phyloP scores from a whole-genome alignment of 2,329 filamentous ascomycete species.

The Neurospora crassa region DNA sequence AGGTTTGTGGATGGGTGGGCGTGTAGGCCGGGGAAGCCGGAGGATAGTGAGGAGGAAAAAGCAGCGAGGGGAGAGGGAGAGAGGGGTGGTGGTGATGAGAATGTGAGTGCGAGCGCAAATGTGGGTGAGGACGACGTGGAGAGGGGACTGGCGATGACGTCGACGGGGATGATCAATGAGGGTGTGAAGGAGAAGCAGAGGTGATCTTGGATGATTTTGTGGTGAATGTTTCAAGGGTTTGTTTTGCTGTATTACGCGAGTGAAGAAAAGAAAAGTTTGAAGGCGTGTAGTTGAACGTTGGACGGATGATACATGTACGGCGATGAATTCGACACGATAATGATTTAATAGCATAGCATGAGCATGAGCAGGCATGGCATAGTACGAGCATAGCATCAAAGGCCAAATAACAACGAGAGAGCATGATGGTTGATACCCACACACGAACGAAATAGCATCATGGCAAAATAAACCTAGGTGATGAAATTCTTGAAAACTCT shows the following conservation, averaged over 20 bases:
- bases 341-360: background rate
- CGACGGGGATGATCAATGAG: background rate
- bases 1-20: slow-evolving; percentile 35
- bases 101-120: too few relatives aligned
- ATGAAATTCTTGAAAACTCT: background rate
- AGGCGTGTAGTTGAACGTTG: background rate
- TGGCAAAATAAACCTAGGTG: background rate
- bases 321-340: background rate
- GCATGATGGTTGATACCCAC: background rate
- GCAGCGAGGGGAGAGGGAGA: background rate
- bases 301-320: background rate
- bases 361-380: background rate
- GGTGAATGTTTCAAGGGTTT: background rate
- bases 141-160: background rate
- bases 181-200: background rate
- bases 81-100: background rate
- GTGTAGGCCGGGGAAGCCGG: slow-evolving; percentile 42
- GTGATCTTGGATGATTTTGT: background rate
- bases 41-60: slow-evolving; percentile 28
- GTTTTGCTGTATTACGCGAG: background rate
- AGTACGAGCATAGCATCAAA: background rate
- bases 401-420: background rate
- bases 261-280: background rate
- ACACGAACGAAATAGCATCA: background rate
- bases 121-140: background rate